These are phyloP conservation scores for Helotiales sp. DNA, from an alignment of 2,329 filamentous ascomycete species.

Conservation along the genomic window DNA sequence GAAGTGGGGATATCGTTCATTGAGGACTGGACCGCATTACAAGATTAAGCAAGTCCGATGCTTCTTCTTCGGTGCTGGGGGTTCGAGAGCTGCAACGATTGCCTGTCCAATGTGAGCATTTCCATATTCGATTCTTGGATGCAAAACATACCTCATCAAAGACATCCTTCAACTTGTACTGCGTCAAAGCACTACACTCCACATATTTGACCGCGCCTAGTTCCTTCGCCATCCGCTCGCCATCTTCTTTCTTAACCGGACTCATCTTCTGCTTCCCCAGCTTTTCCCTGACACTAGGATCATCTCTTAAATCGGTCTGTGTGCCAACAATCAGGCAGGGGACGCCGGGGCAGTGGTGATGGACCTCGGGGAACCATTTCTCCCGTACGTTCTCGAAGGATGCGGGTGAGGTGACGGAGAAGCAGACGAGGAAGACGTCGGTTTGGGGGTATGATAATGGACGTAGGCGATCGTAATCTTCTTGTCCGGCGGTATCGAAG, in stretches of 20 bases:
- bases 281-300: conserved; percentile 86
- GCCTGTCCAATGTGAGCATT: conserved; percentile 59
- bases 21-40: conserved; percentile 45
- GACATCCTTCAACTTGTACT: conserved; percentile 98
- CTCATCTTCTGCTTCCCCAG: conserved; percentile 94
- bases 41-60: conserved; percentile 72
- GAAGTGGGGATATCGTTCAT: not conserved
- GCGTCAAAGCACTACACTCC: conserved; percentile 95
- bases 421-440: conserved; percentile 98
- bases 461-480: conserved; percentile 97
- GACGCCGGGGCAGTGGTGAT: conserved; percentile 97
- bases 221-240: conserved; percentile 95
- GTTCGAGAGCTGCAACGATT: conserved; percentile 93
- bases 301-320: conserved; percentile 94
- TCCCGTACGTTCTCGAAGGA: conserved; percentile 99
- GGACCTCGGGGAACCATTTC: conserved; percentile 99
- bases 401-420: conserved; percentile 94
- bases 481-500: conserved; percentile 98
- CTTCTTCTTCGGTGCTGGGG: conserved; percentile 81
- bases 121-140: not conserved
- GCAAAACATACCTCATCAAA: conserved; percentile 84
- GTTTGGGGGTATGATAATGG: conserved; percentile 98
- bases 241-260: conserved; percentile 89
- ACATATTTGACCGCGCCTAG: conserved; percentile 98
- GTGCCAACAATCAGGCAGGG: conserved; percentile 98